Evolutionary conservation across 2,329 filamentous ascomycete species (phyloP).

Genomic region (Penicillium freii): DNA sequence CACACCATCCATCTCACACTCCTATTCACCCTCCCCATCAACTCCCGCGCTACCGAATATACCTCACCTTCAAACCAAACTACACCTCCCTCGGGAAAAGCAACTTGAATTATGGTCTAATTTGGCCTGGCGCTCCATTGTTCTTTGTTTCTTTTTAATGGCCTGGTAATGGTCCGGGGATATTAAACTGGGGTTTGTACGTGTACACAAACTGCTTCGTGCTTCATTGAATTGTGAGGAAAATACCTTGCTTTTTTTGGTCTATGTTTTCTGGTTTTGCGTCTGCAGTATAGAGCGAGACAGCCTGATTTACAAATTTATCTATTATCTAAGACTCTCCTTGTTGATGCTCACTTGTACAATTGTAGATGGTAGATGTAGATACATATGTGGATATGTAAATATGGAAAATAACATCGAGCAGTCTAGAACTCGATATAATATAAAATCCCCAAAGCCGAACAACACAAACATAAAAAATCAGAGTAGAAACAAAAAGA

Average conservation of each 20-base stretch:
- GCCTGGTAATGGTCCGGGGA: not conserved
- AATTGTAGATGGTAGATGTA: not conserved
- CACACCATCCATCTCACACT: not conserved
- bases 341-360: not conserved
- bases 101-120: constrained; percentile 2
- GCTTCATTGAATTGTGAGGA: not conserved
- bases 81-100: not conserved
- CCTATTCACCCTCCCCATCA: not conserved
- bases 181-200: not conserved
- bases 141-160: not conserved
- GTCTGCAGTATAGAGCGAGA: constrained; percentile 2
- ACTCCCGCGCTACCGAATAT: not conserved
- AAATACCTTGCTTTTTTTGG: not conserved
- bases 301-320: not conserved
- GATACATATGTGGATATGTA: not conserved
- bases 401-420: not conserved
- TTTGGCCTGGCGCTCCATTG: constrained; percentile 2
- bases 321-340: not conserved
- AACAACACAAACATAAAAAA: not conserved
- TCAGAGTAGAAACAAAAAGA: not conserved
- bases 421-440: too few species aligned
- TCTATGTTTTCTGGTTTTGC: not conserved
- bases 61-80: not conserved
- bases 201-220: constrained; percentile 4
- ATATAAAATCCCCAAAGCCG: not conserved